Evolutionary conservation across 768 basidiomycete species (phyloP).

Genomic region (Amanita brunnescens): DNA sequence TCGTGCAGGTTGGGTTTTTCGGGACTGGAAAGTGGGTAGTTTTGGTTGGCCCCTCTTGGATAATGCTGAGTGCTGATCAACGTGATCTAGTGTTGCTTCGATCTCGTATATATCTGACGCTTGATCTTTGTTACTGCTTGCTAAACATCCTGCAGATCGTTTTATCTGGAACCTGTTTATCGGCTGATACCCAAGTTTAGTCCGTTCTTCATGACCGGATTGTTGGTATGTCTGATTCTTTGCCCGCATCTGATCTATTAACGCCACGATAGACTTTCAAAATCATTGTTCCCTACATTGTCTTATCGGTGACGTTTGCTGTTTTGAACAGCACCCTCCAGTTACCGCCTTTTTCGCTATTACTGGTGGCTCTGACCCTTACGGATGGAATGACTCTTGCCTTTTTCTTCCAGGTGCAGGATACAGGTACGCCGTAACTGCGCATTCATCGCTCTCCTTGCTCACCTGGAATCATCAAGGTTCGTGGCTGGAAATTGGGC

Average conservation of each 20-base stretch:
- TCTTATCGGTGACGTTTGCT: slow-evolving; percentile 62
- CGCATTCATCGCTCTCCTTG: slow-evolving; percentile 2
- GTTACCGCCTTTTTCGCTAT: slow-evolving; percentile 73
- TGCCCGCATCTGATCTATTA: neutral
- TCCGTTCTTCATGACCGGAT: slow-evolving; percentile 73
- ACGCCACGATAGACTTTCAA: slow-evolving; percentile 55
- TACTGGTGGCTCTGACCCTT: slow-evolving; percentile 67
- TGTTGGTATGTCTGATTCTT: slow-evolving; percentile 41
- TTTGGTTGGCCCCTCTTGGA: neutral
- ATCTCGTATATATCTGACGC: slow-evolving; percentile 51
- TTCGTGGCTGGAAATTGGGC: slow-evolving; percentile 86
- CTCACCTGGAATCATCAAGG: slow-evolving; percentile 27
- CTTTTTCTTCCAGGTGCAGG: slow-evolving; percentile 79
- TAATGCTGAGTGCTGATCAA: slow-evolving; percentile 2
- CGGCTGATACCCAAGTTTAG: slow-evolving; percentile 79
- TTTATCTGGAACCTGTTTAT: slow-evolving; percentile 84
- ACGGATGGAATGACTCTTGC: slow-evolving; percentile 76
- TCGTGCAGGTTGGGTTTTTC: slow-evolving; percentile 82
- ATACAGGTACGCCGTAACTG: slow-evolving; percentile 45
- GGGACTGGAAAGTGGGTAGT: slow-evolving; percentile 70
- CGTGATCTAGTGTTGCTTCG: slow-evolving; percentile 54
- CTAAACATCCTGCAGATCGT: slow-evolving; percentile 39
- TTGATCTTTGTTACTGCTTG: neutral
- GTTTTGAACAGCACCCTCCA: slow-evolving; percentile 57
- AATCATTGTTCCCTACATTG: slow-evolving; percentile 71